Percentiles rank a stretch among this genome's conserved stretches.
Evolutionary conservation across 805 yeast species (phyloP).

Genomic region (Cyberlindnera americana): DNA sequence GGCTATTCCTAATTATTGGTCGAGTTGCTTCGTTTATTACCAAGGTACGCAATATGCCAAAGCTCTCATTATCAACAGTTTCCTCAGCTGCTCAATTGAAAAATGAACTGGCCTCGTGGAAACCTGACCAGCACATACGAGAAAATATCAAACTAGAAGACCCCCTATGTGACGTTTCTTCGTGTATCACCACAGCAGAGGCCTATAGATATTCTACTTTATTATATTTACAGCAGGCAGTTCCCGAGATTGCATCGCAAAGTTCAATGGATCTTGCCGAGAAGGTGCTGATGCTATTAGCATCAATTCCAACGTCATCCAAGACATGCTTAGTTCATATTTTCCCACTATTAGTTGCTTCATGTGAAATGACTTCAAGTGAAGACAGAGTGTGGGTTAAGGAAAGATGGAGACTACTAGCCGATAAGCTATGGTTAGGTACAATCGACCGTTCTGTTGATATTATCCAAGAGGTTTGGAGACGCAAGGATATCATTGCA

Average conservation of each 20-base stretch:
- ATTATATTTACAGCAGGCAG: constrained; percentile 63
- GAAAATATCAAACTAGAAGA: constrained; percentile 37
- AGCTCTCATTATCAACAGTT: constrained; percentile 44
- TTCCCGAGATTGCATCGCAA: constrained; percentile 60
- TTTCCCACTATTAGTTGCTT: constrained; percentile 60
- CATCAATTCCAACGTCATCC: constrained; percentile 58
- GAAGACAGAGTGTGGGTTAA: constrained; percentile 63
- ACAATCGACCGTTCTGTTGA: constrained; percentile 63
- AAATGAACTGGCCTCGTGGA: constrained; percentile 53
- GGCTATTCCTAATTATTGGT: constrained; percentile 61
- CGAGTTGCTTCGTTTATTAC: constrained; percentile 55
- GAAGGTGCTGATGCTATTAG: constrained; percentile 54
- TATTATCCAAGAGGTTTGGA: constrained; percentile 71
- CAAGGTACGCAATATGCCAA: constrained; percentile 39
- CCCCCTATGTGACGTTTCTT: constrained; percentile 51
- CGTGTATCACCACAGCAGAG: constrained; percentile 67
- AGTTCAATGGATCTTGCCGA: constrained; percentile 55
- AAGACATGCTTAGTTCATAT: constrained; percentile 57
- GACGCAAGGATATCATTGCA: constrained; percentile 42
- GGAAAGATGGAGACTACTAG: constrained; percentile 52
- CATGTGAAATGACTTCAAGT: constrained; percentile 58
- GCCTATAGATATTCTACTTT: constrained; percentile 61
- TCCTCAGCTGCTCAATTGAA: constrained; percentile 54
- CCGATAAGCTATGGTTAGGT: constrained; percentile 58
- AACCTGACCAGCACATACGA: constrained; percentile 37